Conservation (phyloP, 495 filamentous ascomycete species). For the Penicillium steckii region DNA sequence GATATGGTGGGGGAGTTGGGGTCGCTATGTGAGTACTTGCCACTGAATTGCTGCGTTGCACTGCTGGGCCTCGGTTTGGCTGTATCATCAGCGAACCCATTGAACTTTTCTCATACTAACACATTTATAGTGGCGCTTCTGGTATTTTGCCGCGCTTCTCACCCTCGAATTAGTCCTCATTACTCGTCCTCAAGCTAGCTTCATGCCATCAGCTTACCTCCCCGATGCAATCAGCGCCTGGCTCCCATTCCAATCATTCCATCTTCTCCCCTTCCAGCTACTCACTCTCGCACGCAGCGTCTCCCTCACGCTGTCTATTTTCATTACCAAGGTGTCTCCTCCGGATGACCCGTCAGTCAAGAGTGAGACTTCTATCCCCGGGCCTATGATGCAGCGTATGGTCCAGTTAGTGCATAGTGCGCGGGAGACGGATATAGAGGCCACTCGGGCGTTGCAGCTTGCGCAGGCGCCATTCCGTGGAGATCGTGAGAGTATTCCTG, state of each 20-base stretch:
- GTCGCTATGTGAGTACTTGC: conserved; percentile 53
- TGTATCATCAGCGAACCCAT: too few relatives aligned
- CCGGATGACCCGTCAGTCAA: conserved; percentile 2
- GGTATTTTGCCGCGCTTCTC: conserved; percentile 65
- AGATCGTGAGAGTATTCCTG: conserved; percentile 58
- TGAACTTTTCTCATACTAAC: not conserved
- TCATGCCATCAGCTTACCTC: conserved; percentile 34
- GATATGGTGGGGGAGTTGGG: conserved; percentile 80
- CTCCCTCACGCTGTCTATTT: conserved; percentile 80
- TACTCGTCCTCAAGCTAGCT: conserved; percentile 55
- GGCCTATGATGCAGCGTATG: conserved; percentile 40
- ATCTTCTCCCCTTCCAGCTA: conserved; percentile 87
- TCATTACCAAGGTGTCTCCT: conserved; percentile 73
- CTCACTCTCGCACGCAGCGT: conserved; percentile 74
- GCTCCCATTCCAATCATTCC: conserved; percentile 53
- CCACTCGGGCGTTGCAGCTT: conserved; percentile 65
- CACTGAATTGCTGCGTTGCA: not conserved
- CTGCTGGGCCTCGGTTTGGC: too few relatives aligned
- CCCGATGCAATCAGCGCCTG: conserved; percentile 45
- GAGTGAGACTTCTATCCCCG: conserved; percentile 25
- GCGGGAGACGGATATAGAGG: conserved; percentile 62
- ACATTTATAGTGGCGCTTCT: conserved; percentile 74
- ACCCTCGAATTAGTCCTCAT: conserved; percentile 73
- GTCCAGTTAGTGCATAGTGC: conserved; percentile 45
- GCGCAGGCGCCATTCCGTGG: conserved; percentile 82